phyloP scores from a whole-genome alignment of 106 monocot species.

The Iris macrosiphon region DNA sequence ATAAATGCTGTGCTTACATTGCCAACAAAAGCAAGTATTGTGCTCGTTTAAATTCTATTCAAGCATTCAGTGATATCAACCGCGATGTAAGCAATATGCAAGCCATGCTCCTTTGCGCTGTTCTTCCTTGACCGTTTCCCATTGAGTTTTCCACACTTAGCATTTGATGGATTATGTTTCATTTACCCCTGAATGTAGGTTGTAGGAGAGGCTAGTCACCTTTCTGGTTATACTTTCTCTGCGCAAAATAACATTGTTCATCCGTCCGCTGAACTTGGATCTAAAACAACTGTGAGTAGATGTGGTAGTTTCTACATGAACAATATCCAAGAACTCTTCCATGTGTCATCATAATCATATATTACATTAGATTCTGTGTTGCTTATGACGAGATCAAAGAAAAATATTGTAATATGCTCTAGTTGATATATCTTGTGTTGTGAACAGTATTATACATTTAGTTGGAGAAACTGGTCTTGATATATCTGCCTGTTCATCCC shows the following conservation, averaged over 20 bases:
- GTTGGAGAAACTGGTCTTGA: no score
- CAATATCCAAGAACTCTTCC: no score
- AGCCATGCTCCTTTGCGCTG: background rate
- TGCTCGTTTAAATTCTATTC: conserved; percentile 83
- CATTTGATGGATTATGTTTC: background rate
- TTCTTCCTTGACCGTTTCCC: background rate
- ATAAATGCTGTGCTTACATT: conserved; percentile 96
- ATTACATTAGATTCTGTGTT: no score
- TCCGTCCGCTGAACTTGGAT: conserved; percentile 79
- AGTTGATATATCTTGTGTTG: no score
- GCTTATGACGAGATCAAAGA: no score
- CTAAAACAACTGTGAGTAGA: conserved; percentile 97
- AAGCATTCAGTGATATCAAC: conserved; percentile 89
- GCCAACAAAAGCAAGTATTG: conserved; percentile 88
- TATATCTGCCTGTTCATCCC: no score
- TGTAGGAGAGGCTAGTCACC: conserved; percentile 85
- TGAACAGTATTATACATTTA: no score
- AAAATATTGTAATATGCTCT: no score
- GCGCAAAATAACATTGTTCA: conserved; percentile 90
- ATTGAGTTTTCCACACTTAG: background rate
- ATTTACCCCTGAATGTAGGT: conserved; percentile 37
- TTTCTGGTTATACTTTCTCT: conserved; percentile 94
- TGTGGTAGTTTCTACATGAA: no score
- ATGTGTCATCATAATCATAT: no score
- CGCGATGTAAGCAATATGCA: conserved; percentile 61